Evolutionary conservation across 441 rosid species (phyloP).

Genomic region (Theobroma grandiflorum): DNA sequence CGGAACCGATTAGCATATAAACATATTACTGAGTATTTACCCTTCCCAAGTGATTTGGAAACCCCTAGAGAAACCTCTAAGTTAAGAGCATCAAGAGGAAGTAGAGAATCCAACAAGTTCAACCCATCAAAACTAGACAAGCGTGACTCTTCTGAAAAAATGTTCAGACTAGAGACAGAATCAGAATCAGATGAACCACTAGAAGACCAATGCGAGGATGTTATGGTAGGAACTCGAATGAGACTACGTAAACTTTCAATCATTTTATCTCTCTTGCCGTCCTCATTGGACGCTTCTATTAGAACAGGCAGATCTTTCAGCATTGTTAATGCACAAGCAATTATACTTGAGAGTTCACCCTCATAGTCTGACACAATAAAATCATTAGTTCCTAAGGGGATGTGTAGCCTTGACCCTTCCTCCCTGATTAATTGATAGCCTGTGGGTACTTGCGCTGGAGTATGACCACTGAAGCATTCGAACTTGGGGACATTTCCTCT

Average conservation of each 20-base stretch:
- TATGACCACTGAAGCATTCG: constrained; percentile 50
- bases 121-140: constrained; percentile 84
- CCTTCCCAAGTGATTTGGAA: constrained; percentile 67
- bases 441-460: constrained; percentile 50
- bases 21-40: constrained; percentile 83
- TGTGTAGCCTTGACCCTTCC: constrained; percentile 82
- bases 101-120: constrained; percentile 66
- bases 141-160: constrained; percentile 62
- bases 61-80: constrained; percentile 76
- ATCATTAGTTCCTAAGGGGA: constrained; percentile 65
- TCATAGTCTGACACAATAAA: constrained; percentile 84
- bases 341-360: constrained; percentile 90
- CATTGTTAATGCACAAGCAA: constrained; percentile 86
- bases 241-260: constrained; percentile 41
- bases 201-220: constrained; percentile 64
- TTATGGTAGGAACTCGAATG: constrained; percentile 47
- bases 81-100: constrained; percentile 57
- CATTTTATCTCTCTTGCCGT: constrained; percentile 44
- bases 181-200: constrained; percentile 68
- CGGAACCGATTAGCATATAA: constrained; percentile 80
- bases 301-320: constrained; percentile 49
- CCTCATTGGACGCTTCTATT: constrained; percentile 40
- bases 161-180: constrained; percentile 43
- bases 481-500: constrained; percentile 65
- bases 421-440: constrained; percentile 66